Evolutionary conservation across 164 flowering plant genomes (phyloP), one percentile per base, ranked within the genome.

Genomic region (Stephania yunnanensis): DNA sequence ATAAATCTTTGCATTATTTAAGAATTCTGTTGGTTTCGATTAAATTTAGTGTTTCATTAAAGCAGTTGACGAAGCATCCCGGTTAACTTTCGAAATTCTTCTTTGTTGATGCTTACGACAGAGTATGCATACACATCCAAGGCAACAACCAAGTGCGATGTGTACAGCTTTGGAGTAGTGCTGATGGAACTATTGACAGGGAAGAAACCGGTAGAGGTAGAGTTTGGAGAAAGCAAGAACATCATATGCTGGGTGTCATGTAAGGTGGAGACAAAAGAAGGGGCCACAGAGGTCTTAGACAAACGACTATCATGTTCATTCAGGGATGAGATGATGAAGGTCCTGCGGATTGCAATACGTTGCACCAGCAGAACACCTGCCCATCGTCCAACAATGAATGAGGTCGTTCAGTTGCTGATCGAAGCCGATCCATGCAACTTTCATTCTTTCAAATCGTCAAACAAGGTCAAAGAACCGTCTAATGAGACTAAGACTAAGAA

Each of bases 81-180:
- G 48, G 20, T 67, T 66, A 10, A 55, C 44, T 25, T 64, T 11
- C 36, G 9, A 29, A 2, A 5, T 69, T 69, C 36, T 53, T 45
- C 50, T 13, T 53, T 15, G 10, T 74, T 25, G 53, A 72, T 75
- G 46, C 13, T 78, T 55, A 46, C 75, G 46, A 77, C 89, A 95
- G 99, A 95, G 75, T 93, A 92, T 75, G 97, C 97, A 69, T 92
- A 87, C 73, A 85, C 97, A 20, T 86, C 93, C 3, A 95, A 88
- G 87, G 92, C 98, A 70, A 95, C 98, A 11, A 83, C 90, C 67
- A 95, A 91, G 79, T 91, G 99, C 68, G 99, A 95, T 73, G 95
- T 95, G 6, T 95, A 92, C 85, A 95, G 98, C 73, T 95, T 86
- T 46, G 98, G 98, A 2, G 97, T 95, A 6, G 94, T 95, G 12